Evolutionary conservation across 2,329 filamentous ascomycete genomes (phyloP).

Genomic region (Aspergillus nomiae): DNA sequence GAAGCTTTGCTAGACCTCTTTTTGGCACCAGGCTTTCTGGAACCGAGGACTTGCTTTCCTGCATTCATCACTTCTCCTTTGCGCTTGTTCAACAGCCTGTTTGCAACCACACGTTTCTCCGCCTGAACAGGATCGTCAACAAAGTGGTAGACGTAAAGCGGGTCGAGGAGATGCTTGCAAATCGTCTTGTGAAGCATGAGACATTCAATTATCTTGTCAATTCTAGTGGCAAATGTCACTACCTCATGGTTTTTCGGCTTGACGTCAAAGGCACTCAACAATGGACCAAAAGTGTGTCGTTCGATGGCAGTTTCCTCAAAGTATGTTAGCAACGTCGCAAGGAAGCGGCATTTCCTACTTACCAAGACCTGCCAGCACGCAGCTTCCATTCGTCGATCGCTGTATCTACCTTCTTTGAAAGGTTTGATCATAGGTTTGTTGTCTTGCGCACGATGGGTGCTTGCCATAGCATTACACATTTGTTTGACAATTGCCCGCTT

Average conservation of each 20-base stretch:
- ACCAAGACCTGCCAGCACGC: conserved; percentile 38
- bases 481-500: conserved; percentile 30
- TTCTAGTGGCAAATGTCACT: conserved; percentile 26
- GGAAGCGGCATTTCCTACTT: not conserved
- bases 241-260: conserved; percentile 23
- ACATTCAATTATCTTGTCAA: conserved; percentile 19
- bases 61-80: conserved; percentile 36
- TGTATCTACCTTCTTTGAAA: conserved; percentile 29
- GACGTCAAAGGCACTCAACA: conserved; percentile 26
- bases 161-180: conserved; percentile 42
- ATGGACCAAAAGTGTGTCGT: conserved; percentile 28
- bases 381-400: conserved; percentile 29
- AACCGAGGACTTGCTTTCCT: conserved; percentile 30
- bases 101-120: conserved; percentile 33
- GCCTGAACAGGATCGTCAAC: conserved; percentile 39
- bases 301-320: conserved; percentile 25
- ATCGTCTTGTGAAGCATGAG: conserved; percentile 39
- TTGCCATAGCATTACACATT: conserved; percentile 37
- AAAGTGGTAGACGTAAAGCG: conserved; percentile 34
- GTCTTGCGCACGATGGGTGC: conserved; percentile 29
- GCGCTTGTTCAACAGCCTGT: conserved; percentile 34
- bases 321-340: conserved; percentile 2
- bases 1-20: not conserved
- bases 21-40: conserved; percentile 1
- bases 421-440: conserved; percentile 35